A percentile compares a stretch with the other conserved stretches of the same genome.
phyloP scores from a whole-genome alignment of 805 yeast genomes.

The Wickerhamomyces bisporus region DNA sequence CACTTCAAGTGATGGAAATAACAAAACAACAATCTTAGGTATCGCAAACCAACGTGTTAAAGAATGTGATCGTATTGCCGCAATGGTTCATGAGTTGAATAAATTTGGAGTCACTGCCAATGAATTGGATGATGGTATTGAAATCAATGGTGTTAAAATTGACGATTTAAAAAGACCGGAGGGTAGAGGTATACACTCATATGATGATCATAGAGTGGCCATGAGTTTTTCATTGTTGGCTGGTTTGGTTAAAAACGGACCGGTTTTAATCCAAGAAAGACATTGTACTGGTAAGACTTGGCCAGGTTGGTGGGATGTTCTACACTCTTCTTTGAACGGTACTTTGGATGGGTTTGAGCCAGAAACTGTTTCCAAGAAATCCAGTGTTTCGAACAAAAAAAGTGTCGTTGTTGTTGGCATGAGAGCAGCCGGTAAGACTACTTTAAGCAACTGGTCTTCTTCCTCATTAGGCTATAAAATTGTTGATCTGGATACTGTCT shows the following conservation, averaged over 20 bases:
- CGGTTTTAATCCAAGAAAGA: constrained; percentile 77
- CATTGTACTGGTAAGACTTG: constrained; percentile 95
- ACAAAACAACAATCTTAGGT: constrained; percentile 78
- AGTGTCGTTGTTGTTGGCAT: constrained; percentile 83
- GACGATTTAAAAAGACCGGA: constrained; percentile 51
- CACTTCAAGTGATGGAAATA: constrained; percentile 34
- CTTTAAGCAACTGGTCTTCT: constrained; percentile 78
- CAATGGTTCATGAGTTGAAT: constrained; percentile 84
- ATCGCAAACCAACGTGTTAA: constrained; percentile 98
- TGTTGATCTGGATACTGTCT: constrained; percentile 69
- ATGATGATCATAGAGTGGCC: constrained; percentile 97
- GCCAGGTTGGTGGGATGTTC: constrained; percentile 99
- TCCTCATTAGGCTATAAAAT: constrained; percentile 57
- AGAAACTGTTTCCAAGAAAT: constrained; percentile 13
- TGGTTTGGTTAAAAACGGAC: constrained; percentile 47
- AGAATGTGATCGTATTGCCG: constrained; percentile 93
- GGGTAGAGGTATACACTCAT: constrained; percentile 59
- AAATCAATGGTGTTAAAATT: constrained; percentile 63
- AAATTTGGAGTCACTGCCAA: constrained; percentile 85
- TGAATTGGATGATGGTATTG: constrained; percentile 91
- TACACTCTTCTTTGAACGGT: constrained; percentile 64
- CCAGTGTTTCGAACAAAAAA: constrained; percentile 32
- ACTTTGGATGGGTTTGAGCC: constrained; percentile 69
- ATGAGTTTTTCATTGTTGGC: constrained; percentile 93
- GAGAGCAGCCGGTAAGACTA: constrained; percentile 97